Percentiles rank a stretch among this genome's conserved stretches.
Evolutionary conservation across 1,284 basidiomycete genomes (phyloP).

Genomic region (Schizophyllum amplum): DNA sequence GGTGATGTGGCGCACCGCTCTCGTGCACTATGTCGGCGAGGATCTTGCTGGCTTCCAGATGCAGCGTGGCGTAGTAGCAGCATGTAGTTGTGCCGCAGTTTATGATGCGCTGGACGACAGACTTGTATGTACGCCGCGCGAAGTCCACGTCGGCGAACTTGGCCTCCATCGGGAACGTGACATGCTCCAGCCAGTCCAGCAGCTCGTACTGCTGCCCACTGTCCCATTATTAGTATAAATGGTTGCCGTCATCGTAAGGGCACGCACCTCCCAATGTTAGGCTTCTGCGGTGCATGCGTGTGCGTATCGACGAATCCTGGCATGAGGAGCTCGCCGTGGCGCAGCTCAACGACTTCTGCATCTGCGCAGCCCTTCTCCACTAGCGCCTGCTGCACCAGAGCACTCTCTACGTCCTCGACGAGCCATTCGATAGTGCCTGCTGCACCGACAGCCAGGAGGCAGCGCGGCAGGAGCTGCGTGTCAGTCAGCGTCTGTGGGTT

Average conservation of each 20-base stretch:
- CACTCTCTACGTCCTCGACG: constrained; percentile 34
- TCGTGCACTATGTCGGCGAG: constrained; percentile 72
- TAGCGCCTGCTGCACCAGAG: constrained; percentile 27
- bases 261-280: constrained; percentile 72
- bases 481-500: constrained; percentile 39
- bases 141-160: constrained; percentile 69
- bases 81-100: constrained; percentile 85
- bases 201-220: constrained; percentile 78
- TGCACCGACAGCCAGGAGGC: constrained; percentile 39
- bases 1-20: constrained; percentile 36
- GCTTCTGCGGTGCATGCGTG: constrained; percentile 81
- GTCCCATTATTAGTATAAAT: background rate
- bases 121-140: constrained; percentile 63
- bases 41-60: constrained; percentile 74
- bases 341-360: constrained; percentile 31
- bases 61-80: constrained; percentile 86
- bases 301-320: constrained; percentile 84
- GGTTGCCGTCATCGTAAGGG: constrained; percentile 3
- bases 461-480: constrained; percentile 35
- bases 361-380: constrained; percentile 21
- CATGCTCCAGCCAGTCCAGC: constrained; percentile 83
- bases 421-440: constrained; percentile 49
- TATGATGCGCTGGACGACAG: constrained; percentile 71
- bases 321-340: constrained; percentile 61
- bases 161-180: constrained; percentile 89